These are phyloP conservation scores for Haematococcus sp. DNA, from an alignment of 139 green algal species.

Conservation along the genomic window DNA sequence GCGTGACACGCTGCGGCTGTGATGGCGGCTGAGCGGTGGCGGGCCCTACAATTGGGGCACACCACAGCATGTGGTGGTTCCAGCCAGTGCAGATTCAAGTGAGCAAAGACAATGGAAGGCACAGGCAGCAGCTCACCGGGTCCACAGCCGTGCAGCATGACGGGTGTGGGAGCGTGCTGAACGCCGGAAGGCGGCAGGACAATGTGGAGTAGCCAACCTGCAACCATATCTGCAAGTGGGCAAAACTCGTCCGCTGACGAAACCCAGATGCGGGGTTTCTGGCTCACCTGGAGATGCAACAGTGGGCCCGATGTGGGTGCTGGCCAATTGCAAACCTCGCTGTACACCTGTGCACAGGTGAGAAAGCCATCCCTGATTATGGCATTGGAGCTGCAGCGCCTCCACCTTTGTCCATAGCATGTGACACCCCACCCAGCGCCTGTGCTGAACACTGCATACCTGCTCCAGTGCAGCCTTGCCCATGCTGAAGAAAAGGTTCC, in stretches of 20 bases:
- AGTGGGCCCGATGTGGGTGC: constrained; percentile 24
- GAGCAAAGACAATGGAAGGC: too few relatives aligned
- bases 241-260: too few relatives aligned
- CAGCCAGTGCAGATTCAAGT: too few relatives aligned
- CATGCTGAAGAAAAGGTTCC: constrained; percentile 60
- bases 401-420: background rate
- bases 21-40: too few relatives aligned
- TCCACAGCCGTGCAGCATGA: background rate
- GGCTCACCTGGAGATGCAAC: constrained; percentile 10
- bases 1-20: too few relatives aligned
- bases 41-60: too few relatives aligned
- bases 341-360: constrained; percentile 38
- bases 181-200: constrained; percentile 12
- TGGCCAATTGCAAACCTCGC: constrained; percentile 43
- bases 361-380: background rate
- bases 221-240: too few relatives aligned
- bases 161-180: constrained; percentile 16
- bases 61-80: too few relatives aligned
- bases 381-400: background rate
- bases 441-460: constrained; percentile 15
- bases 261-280: too few relatives aligned
- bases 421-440: too few relatives aligned
- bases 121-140: background rate
- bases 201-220: constrained; percentile 13
- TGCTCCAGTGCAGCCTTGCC: constrained; percentile 50